Percentiles rank a stretch among this genome's conserved stretches.
Conservation (phyloP, 352 stramenopile genomes). For the Globisporangium parvum region DNA sequence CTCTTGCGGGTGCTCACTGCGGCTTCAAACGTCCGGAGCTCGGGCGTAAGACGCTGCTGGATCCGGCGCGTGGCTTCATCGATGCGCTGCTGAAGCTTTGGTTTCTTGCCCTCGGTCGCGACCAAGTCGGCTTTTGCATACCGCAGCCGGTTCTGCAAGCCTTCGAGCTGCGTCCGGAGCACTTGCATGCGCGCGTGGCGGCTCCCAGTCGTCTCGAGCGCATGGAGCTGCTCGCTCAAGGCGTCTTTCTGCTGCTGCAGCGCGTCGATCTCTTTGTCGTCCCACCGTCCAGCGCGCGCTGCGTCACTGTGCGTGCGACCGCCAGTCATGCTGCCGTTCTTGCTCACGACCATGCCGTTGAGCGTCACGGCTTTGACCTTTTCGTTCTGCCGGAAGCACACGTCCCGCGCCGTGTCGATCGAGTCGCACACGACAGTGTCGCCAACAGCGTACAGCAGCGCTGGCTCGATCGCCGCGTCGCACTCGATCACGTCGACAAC, state of each 20-base stretch:
- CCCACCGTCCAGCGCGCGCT: slow-evolving; percentile 86
- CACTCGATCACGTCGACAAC: slow-evolving; percentile 95
- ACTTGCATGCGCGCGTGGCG: slow-evolving; percentile 64
- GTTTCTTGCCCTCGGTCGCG: slow-evolving; percentile 65
- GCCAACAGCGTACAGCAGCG: slow-evolving; percentile 93
- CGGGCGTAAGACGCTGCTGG: slow-evolving; percentile 42
- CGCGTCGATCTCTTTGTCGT: slow-evolving; percentile 88
- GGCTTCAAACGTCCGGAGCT: slow-evolving; percentile 57
- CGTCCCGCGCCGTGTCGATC: slow-evolving; percentile 89
- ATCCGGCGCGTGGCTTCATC: slow-evolving; percentile 47
- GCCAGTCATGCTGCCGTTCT: slow-evolving; percentile 98
- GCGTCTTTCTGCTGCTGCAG: slow-evolving; percentile 83
- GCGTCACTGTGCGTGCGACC: slow-evolving; percentile 86
- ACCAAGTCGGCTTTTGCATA: slow-evolving; percentile 73
- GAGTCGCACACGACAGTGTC: slow-evolving; percentile 96
- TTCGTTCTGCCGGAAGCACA: slow-evolving; percentile 80
- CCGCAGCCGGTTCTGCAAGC: slow-evolving; percentile 60
- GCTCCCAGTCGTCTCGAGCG: slow-evolving; percentile 60
- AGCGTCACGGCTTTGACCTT: slow-evolving; percentile 91
- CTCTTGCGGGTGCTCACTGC: slow-evolving; percentile 37
- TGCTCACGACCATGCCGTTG: slow-evolving; percentile 94
- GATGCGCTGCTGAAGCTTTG: slow-evolving; percentile 58
- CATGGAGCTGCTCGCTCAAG: slow-evolving; percentile 61
- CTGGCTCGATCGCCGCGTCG: slow-evolving; percentile 88
- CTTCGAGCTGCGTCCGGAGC: slow-evolving; percentile 61